Conservation (phyloP, 192 early-diverging fungal species). For the Backusella circina region DNA sequence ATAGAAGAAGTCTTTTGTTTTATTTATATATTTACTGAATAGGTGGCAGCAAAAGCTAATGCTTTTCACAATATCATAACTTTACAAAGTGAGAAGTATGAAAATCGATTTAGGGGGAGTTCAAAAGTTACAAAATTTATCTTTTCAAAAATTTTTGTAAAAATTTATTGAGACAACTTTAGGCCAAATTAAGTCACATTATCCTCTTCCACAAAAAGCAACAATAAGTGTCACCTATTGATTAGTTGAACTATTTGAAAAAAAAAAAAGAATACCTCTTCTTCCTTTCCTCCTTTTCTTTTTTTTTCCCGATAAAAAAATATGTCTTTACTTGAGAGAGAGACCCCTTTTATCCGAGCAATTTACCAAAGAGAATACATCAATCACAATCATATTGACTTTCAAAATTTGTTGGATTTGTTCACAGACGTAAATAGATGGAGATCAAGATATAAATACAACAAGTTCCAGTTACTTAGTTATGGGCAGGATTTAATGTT, state of each 20-base stretch:
- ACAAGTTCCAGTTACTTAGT: too few species aligned
- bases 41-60: too few species aligned
- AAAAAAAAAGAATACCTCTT: not conserved
- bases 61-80: too few species aligned
- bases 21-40: too few species aligned
- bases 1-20: too few species aligned
- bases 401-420: not conserved
- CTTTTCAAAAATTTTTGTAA: not conserved
- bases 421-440: not conserved
- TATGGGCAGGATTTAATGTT: not conserved
- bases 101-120: not conserved
- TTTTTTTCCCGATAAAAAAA: not conserved
- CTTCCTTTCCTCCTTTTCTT: not conserved
- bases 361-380: not conserved
- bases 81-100: too few species aligned
- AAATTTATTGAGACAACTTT: not conserved
- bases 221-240: not conserved
- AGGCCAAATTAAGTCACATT: not conserved
- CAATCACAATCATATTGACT: not conserved
- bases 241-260: not conserved
- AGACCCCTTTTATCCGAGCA: not conserved
- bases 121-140: not conserved
- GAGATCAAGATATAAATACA: not conserved
- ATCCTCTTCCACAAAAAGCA: not conserved
- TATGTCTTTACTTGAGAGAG: not conserved